Evolutionary conservation across 768 basidiomycete genomes (phyloP).

Genomic region (Amanita phalloides): DNA sequence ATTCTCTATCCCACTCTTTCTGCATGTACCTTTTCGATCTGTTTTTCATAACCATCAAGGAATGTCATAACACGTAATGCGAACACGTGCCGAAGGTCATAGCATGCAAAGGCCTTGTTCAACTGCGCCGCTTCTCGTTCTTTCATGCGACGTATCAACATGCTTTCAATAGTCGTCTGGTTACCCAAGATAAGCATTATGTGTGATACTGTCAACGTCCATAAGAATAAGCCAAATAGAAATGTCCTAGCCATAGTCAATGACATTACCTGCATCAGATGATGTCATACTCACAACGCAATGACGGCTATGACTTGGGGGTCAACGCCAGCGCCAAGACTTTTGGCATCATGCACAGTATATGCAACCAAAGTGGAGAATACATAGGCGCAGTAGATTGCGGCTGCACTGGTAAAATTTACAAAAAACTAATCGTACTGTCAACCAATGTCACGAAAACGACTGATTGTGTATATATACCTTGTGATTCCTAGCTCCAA

Average conservation of each 20-base stretch:
- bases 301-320: constrained; percentile 64
- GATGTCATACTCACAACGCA: constrained; percentile 44
- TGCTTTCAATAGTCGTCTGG: constrained; percentile 76
- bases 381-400: constrained; percentile 50
- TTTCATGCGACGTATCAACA: constrained; percentile 43
- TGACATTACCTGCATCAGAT: neutral
- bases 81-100: constrained; percentile 39
- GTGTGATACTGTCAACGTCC: constrained; percentile 46
- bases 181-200: constrained; percentile 47
- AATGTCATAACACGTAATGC: neutral
- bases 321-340: constrained; percentile 29
- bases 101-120: constrained; percentile 39
- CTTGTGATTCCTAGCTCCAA: constrained; percentile 88
- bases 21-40: constrained; percentile 40
- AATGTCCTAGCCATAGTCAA: constrained; percentile 34
- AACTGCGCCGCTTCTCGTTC: constrained; percentile 52
- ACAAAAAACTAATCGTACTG: constrained; percentile 58
- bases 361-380: constrained; percentile 50
- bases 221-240: constrained; percentile 65
- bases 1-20: constrained; percentile 64
- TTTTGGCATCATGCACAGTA: constrained; percentile 24
- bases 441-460: neutral
- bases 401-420: constrained; percentile 61
- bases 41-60: neutral
- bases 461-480: constrained; percentile 19